A percentile compares a stretch with the other conserved stretches of the same genome.
Conservation (phyloP, 2,329 filamentous ascomycete species). For the Peltaster fructicola region DNA sequence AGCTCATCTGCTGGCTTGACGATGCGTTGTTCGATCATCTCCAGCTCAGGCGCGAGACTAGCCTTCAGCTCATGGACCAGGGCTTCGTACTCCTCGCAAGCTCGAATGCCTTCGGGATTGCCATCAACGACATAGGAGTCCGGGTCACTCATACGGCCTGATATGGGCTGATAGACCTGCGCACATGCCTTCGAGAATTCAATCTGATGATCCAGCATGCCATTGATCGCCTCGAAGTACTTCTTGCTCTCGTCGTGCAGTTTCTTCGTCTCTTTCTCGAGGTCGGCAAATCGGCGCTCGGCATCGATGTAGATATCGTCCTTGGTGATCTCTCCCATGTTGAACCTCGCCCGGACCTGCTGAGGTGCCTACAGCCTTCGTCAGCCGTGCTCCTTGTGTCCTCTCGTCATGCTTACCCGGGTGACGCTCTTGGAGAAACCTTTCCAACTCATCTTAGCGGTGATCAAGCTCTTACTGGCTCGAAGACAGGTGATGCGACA, state of each 20-base stretch:
- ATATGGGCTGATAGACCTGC: conserved; percentile 97
- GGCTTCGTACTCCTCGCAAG: conserved; percentile 89
- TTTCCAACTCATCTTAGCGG: conserved; percentile 73
- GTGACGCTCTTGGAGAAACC: conserved; percentile 81
- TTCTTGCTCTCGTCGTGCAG: conserved; percentile 93
- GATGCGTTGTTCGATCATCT: conserved; percentile 89
- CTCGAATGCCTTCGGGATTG: conserved; percentile 80
- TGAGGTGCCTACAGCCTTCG: conserved; percentile 52
- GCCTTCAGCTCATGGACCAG: conserved; percentile 83
- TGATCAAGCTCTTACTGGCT: conserved; percentile 1
- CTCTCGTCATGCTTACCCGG: conserved; percentile 41
- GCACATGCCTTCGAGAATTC: conserved; percentile 92
- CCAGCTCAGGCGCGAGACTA: conserved; percentile 74
- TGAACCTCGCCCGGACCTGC: conserved; percentile 79
- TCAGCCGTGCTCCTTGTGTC: conserved; percentile 7
- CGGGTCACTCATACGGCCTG: conserved; percentile 84
- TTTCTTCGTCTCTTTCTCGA: conserved; percentile 91
- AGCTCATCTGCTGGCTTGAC: conserved; percentile 88
- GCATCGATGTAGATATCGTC: conserved; percentile 90
- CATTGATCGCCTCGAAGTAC: conserved; percentile 95
- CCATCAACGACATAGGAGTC: conserved; percentile 65
- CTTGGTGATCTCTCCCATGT: conserved; percentile 87
- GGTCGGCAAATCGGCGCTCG: conserved; percentile 80
- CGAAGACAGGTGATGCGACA: too few species aligned
- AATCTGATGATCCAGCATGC: conserved; percentile 94